Base-by-base conservation (phyloP, 2,329 filamentous ascomycete genomes). In the Fusarium cyanostomum region DNA sequence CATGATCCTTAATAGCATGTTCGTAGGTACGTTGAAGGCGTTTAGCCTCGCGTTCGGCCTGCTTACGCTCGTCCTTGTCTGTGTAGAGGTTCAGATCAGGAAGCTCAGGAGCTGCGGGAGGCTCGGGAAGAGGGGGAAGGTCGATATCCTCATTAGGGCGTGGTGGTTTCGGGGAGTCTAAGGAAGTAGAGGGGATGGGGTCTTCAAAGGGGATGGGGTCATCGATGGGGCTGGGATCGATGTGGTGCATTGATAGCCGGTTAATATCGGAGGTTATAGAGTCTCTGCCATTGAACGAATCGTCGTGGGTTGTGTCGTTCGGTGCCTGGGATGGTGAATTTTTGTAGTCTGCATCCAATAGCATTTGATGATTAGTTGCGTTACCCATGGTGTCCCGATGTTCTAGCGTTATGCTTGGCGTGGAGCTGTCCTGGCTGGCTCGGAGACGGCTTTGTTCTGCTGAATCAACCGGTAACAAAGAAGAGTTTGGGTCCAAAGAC, bases 21-120 rank as follows among this genome's bases (percentile, higher is more conserved):
- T 89, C 84, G 71, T 92, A 90, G 8, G 81, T 80, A 71, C 91
- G 91, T 28, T 86, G 79, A 1, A 81, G 80, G 11, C 84, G 82
- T 48, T 86, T 85, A 52, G 87, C 82, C 68, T 92, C 89, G 55
- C 89, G 90, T 68, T 92, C 87, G 2, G 88, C 89, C 35, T 87
- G 81, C 68, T 90, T 92, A 8, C 86, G 85, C 26, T 85, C 80
- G 7, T 86, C 84, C 69, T 89, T 89, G 74, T 92, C 87, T 2
- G 82, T 77, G 71, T 86, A 88, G 42, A 81, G 77, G 39, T 80
- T 79, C 1, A 88, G 73, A 65, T 92, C 83, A 2, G 89, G 83
- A 8, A 71, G 56, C 2, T 63, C 58, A 4, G 74, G 76, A 3
- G 80, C 76, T 6, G 77, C 62, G 1, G 90, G 90, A 4, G 83